These are phyloP conservation scores for Paramecium sonneborni DNA, from an alignment of 73 alveolate species.

Conservation along the genomic window DNA sequence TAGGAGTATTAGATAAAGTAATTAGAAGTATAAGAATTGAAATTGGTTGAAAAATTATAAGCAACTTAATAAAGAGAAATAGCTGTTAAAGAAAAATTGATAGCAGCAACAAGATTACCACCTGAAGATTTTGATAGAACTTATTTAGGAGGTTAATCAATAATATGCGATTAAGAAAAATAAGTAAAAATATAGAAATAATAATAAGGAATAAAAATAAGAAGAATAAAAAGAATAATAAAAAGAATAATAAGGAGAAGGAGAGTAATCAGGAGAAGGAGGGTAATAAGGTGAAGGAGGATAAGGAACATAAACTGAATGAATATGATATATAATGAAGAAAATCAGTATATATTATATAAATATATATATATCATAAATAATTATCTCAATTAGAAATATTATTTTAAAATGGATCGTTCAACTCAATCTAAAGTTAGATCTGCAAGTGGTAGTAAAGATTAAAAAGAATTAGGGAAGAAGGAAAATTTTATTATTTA, in stretches of 20 bases:
- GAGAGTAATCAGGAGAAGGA: background rate
- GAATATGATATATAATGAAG: background rate
- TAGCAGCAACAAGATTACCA: background rate
- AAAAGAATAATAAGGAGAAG: background rate
- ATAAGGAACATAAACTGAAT: constrained; percentile 26
- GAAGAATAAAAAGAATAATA: background rate
- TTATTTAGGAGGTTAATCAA: background rate
- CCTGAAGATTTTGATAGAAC: constrained; percentile 39
- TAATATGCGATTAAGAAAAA: background rate
- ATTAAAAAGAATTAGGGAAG: background rate
- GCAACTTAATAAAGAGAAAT: background rate
- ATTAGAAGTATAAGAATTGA: constrained; percentile 8
- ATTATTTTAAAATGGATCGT: background rate
- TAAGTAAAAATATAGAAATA: background rate
- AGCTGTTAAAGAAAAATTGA: constrained; percentile 1
- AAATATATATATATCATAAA: too few relatives aligned
- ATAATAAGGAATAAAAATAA: background rate
- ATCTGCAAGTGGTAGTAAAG: background rate
- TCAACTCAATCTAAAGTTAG: background rate
- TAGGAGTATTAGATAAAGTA: background rate
- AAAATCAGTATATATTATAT: background rate
- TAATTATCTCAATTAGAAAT: background rate
- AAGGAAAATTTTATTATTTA: background rate
- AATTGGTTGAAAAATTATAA: background rate
- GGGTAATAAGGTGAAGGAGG: background rate